Percentiles rank a stretch among this genome's conserved stretches.
Evolutionary conservation across 305 asterid genomes (phyloP).

Genomic region (Fraxinus floribunda): DNA sequence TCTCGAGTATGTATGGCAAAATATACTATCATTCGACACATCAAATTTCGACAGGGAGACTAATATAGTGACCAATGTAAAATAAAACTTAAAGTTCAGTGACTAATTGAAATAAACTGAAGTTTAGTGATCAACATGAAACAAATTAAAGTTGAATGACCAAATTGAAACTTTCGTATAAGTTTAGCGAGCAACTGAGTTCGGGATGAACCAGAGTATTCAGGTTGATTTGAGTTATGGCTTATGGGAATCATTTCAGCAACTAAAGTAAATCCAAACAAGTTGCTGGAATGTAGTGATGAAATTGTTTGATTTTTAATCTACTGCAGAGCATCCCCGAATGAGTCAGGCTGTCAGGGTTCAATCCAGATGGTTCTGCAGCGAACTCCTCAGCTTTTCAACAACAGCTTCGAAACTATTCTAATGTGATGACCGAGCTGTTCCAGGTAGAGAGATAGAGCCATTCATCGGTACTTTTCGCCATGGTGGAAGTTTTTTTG

Average conservation of each 20-base stretch:
- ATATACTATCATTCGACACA: background rate
- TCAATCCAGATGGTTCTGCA: constrained; percentile 94
- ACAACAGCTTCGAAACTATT: constrained; percentile 77
- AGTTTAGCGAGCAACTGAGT: background rate
- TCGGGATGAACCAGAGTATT: background rate
- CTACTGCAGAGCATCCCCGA: constrained; percentile 43
- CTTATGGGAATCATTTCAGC: background rate
- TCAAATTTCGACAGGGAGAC: background rate
- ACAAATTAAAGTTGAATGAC: background rate
- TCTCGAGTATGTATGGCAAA: background rate
- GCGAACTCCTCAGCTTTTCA: constrained; percentile 82
- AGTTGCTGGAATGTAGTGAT: background rate
- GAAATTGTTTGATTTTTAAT: constrained; percentile 23
- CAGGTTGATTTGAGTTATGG: background rate
- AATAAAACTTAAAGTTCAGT: background rate
- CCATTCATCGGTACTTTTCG: background rate
- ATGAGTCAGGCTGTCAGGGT: constrained; percentile 45
- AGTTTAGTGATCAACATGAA: background rate
- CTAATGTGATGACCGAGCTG: constrained; percentile 75
- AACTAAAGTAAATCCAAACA: background rate
- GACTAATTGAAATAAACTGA: background rate
- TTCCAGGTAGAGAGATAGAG: constrained; percentile 62
- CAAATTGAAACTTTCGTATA: background rate
- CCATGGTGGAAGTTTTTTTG: background rate
- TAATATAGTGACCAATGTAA: background rate